Evolutionary conservation across 2,329 filamentous ascomycete species (phyloP), one percentile per base, ranked within the genome.

Genomic region (Dothidotthia symphoricarpi): DNA sequence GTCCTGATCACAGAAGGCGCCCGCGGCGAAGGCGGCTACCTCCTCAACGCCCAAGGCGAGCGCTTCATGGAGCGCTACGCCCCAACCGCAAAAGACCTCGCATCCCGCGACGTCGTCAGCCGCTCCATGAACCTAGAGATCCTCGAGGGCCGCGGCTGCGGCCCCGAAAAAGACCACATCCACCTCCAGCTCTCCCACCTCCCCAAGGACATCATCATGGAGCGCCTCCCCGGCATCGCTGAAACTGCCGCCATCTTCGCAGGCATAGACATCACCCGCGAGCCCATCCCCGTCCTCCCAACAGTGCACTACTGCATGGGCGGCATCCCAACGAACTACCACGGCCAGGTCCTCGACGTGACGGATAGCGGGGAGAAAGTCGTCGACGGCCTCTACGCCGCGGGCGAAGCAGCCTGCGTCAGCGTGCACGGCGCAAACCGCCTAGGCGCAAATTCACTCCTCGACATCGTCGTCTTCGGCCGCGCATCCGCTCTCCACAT

Each of bases 221-320:
- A 75, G 39, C 57, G 73, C 13, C 44, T 75, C 11, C 73, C 73
- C 2, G 72, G 72, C 2, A 75, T 75, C 28, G 69, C 72, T n/a
- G 73, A 75, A 49, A 75, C 73, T 10, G 73, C 72, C 1, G 64
- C 58, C 4, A 73, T 75, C 22, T 75, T 75, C 49, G 69, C 72
- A 1, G 72, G 72, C 4, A 70, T 75, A 12, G 72, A 75, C 44
- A 69, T 75, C 15, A 74, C 70, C 11, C 68, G 63, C 47, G 60
- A 75, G 42, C 70, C 73, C 1, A 75, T 76, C 41, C 73, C 73
- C 2, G 73, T 76, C 2, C 41, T 74, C 4, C 74, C 73, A 0
- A 76, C 73, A 1, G 74, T 76, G 3, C 73, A 75, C 47, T 75
- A 75, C 45, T 73, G 70, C 44, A 75, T 75, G 73, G 72, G 72